Conservation (phyloP, 139 green algal species). For the Auxenochlorella protothecoides region DNA sequence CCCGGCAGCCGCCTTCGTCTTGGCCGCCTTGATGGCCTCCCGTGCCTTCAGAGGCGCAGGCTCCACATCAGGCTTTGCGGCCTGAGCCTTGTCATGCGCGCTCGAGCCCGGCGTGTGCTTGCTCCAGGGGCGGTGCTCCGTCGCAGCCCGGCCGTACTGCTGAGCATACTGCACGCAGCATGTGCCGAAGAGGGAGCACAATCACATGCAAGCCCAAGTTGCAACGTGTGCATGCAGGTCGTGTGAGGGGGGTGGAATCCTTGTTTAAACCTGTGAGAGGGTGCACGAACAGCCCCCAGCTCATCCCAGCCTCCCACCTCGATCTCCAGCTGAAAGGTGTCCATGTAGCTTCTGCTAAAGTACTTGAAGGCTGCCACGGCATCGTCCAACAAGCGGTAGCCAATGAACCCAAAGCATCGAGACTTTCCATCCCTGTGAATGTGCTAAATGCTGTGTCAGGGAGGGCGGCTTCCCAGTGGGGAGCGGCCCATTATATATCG, state of each 20-base stretch:
- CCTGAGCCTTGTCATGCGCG: not conserved
- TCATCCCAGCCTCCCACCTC: conserved; percentile 41
- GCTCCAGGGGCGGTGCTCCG: conserved; percentile 69
- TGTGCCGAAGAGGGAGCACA: not conserved
- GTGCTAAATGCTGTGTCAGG: not conserved
- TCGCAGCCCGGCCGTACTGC: conserved; percentile 34
- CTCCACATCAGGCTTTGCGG: too few species aligned
- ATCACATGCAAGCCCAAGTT: too few species aligned
- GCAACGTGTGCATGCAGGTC: too few species aligned
- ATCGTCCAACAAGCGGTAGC: conserved; percentile 67
- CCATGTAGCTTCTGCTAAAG: conserved; percentile 84
- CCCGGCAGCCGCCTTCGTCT: too few species aligned
- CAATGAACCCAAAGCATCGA: conserved; percentile 89
- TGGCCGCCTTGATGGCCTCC: too few species aligned
- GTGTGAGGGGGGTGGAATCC: too few species aligned
- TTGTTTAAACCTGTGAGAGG: too few species aligned
- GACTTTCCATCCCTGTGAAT: conserved; percentile 76
- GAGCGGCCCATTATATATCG: too few species aligned
- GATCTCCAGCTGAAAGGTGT: conserved; percentile 68
- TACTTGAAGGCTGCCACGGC: conserved; percentile 67
- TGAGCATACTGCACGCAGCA: conserved; percentile 48
- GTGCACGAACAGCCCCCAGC: too few species aligned
- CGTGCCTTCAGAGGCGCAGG: too few species aligned
- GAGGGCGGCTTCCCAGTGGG: too few species aligned
- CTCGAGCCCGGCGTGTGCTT: conserved; percentile 63